Conservation (phyloP, 116 monocot genomes). For the Papilionanthe hybrid region DNA sequence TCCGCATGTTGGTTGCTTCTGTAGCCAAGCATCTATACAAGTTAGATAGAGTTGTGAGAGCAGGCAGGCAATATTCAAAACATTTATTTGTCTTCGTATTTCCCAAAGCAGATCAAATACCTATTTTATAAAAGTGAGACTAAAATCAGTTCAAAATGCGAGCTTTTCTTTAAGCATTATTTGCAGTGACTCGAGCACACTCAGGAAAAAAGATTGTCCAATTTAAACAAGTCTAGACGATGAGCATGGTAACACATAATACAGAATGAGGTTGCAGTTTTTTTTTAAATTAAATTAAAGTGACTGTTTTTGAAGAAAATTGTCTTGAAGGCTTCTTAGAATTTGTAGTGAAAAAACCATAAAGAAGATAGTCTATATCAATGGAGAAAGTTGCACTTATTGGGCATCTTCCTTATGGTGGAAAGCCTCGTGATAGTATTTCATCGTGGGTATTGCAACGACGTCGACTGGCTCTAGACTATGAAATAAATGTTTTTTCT, state of each 20-base stretch:
- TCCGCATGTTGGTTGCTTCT: slow-evolving; percentile 61
- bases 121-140: slow-evolving; percentile 22
- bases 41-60: slow-evolving; percentile 54
- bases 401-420: slow-evolving; percentile 38
- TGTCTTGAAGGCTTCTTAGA: no score
- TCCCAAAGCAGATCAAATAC: slow-evolving; percentile 66
- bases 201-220: no score
- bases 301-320: no score
- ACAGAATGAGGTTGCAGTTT: no score
- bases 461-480: slow-evolving; percentile 44
- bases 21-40: slow-evolving; percentile 72
- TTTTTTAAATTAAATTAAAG: no score
- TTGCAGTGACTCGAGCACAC: no score
- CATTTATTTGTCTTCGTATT: slow-evolving; percentile 76
- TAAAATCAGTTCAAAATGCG: neutral
- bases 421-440: slow-evolving; percentile 33
- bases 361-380: no score
- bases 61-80: slow-evolving; percentile 64
- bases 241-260: no score
- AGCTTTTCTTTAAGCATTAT: no score
- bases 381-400: slow-evolving; percentile 20
- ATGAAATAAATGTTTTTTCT: slow-evolving; percentile 23
- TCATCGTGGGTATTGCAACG: slow-evolving; percentile 47
- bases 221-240: no score
- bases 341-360: no score